Base-by-base conservation (phyloP, 2,329 filamentous ascomycete species). In the Phaeoacremonium minimum region DNA sequence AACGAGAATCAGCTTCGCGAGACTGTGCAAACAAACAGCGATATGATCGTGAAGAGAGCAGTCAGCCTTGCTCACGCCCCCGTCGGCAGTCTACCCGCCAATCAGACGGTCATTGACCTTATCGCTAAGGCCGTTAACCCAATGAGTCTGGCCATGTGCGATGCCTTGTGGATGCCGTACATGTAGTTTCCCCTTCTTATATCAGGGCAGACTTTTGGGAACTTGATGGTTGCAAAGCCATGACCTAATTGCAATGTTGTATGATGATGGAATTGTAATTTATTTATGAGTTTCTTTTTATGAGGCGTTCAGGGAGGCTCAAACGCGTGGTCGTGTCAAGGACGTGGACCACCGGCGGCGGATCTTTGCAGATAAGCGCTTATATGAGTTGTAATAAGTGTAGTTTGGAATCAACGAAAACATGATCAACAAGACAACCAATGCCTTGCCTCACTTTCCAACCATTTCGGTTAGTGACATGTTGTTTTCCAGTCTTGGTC, bases 121-220 rank as follows among this genome's bases (percentile, higher is more conserved):
- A 85, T 98, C 44, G 86, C 86, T n/a, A 85, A 84, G 66, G 89
- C 91, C 2, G 90, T 95, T 13, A 94, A 95, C 63, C 93, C 93
- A 2, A 81, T 87, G 67, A 89, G 93, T 58, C 61, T 99, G 62
- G 83, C 85, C 30, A 78, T 87, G 61, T 90, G 86, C 53, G 93
- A 98, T 70, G 82, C 90, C 40, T 67, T 98, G 50, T 99, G 93
- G 89, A 97, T 97, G 91, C 84, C 88, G 16, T 98, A 95, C 68
- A 67, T 97, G 55, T 97, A 71, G 22, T 37, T n/a, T n/a, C n/a
- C n/a, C n/a, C n/a, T n/a, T n/a, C n/a, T n/a, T n/a, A n/a, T n/a
- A n/a, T 18, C 8, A 30, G 5, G 12, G 28, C 28, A 30, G 16
- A 30, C 14, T 30, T 17, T 35, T 18, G 32, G 28, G n/a, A 12